Base-by-base conservation (phyloP, 768 basidiomycete genomes). In the Boletus barrowsii region DNA sequence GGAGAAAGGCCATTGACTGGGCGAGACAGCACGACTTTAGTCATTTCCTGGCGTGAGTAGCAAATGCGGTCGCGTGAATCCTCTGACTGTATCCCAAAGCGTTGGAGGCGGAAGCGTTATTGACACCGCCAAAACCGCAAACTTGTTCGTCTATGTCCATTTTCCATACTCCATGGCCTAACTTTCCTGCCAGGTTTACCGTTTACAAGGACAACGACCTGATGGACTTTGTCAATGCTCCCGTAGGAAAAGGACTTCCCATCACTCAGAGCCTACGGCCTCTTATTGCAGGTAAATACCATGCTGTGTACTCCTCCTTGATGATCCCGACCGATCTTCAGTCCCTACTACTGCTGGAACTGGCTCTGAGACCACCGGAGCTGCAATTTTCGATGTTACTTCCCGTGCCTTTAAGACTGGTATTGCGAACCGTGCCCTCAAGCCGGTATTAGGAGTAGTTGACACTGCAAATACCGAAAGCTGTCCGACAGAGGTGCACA, bases 141-240 rank as follows among this genome's bases (percentile, higher is more conserved):
- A 98, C 72, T 64, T 98, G 83, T 90, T 67, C 48, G 79, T 62
- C 17, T 39, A 10, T 20, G n/a, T 35, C n/a, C 37, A 13, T 30
- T n/a, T 33, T 39, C 45, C 24, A 20, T 5, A 4, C 0, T 15
- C 3, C 44, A 9, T 45, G 15, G n/a, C 51, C 49, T 58, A 40
- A 67, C 51, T 41, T 14, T 37, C 20, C 26, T 20, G 3, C 10
- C 56, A 92, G 90, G 54, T 95, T 94, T 71, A 80, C 89, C 0
- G 90, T 91, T 11, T 98, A 98, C 77, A 88, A 88, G 61, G 92
- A 98, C 58, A 83, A 90, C 1, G 91, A 97, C 65, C 75, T 98
- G 10, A 88, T 94, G 75, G 96, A 98, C 69, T 98, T 96, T 69
- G 90, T 98, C 72, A 98, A 98, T 66, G 94, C 96, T 2, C 96